Base-by-base conservation (phyloP, 768 basidiomycete species). In the Trametes cubensis region DNA sequence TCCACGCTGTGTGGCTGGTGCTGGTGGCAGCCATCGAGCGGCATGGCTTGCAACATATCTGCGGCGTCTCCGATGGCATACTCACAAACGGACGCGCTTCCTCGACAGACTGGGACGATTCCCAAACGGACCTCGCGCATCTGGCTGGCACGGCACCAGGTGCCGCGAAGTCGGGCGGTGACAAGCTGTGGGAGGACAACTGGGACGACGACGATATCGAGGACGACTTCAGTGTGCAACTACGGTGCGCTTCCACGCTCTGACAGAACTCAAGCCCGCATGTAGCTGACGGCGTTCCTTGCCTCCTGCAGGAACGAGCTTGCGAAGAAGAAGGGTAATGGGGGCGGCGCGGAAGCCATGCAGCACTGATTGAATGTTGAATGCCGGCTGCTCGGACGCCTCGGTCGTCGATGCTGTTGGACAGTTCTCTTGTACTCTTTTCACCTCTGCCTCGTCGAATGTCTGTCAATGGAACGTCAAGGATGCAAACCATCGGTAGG, bases 151-250 rank as follows among this genome's bases (percentile, higher is more conserved):
- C 86, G 2, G 84, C 87, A 4, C 88, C 90, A 2, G 90, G 89
- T 4, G 85, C 81, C 14, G 91, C 88, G 3, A 88, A 86, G 68
- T 89, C 89, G 38, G 88, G 88, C 44, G 90, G 91, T 18, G 88
- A 97, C 75, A 92, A 94, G 70, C 79, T 99, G 13, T 99, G 97
- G 97, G 97, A 99, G 79, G 97, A 98, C 69, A 98, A 98, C 73
- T 99, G 97, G 97, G 97, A 99, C 70, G 97, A 99, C 69, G 97
- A 99, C 77, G 96, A 98, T 76, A 88, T 97, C 63, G 96, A 96
- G 73, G 95, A 98, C 69, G 94, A 97, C 67, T 99, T 99, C 72
- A 95, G 93, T 69, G 87, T 92, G 55, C 94, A 97, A 76, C 79
- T 99, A 67, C 86, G 97, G 97, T 95, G 72, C 68, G 90, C 78